phyloP scores from a whole-genome alignment of 108 stramenopile species.

The Skeletonema potamos region DNA sequence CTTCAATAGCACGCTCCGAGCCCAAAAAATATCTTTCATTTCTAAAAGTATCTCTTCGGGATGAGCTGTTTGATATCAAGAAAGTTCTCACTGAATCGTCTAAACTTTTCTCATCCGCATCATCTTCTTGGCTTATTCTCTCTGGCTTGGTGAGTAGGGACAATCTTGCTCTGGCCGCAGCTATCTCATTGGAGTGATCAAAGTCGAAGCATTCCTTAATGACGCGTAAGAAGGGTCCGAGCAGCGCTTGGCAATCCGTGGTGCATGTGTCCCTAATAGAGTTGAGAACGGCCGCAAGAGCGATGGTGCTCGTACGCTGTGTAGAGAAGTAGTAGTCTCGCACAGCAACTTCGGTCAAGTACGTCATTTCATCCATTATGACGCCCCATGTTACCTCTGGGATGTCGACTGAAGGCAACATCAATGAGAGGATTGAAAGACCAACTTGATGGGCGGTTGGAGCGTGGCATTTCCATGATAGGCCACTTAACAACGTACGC shows the following conservation, averaged over 20 bases:
- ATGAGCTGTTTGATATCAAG: no score
- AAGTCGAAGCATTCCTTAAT: no score
- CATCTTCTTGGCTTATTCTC: no score
- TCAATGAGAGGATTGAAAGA: slow-evolving; percentile 17
- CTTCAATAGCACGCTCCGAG: no score
- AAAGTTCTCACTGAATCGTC: no score
- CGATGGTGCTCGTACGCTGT: slow-evolving; percentile 25
- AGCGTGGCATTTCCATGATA: slow-evolving; percentile 38
- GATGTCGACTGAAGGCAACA: neutral
- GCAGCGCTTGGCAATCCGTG: neutral
- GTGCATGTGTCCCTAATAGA: slow-evolving; percentile 6
- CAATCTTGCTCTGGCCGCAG: neutral
- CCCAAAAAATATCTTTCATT: no score
- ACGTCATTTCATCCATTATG: slow-evolving; percentile 29
- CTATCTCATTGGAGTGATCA: neutral
- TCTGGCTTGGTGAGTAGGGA: no score
- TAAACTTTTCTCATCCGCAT: neutral
- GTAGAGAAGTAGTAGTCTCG: slow-evolving; percentile 19
- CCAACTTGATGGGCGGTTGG: slow-evolving; percentile 38
- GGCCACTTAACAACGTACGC: slow-evolving; percentile 22
- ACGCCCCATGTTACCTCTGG: neutral
- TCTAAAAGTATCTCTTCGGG: no score
- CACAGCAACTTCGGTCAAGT: slow-evolving; percentile 34
- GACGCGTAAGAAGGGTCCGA: no score
- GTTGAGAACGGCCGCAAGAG: slow-evolving; percentile 38